phyloP scores from a whole-genome alignment of 176 grass and related monocot genomes.

The Oryza glumipatula region DNA sequence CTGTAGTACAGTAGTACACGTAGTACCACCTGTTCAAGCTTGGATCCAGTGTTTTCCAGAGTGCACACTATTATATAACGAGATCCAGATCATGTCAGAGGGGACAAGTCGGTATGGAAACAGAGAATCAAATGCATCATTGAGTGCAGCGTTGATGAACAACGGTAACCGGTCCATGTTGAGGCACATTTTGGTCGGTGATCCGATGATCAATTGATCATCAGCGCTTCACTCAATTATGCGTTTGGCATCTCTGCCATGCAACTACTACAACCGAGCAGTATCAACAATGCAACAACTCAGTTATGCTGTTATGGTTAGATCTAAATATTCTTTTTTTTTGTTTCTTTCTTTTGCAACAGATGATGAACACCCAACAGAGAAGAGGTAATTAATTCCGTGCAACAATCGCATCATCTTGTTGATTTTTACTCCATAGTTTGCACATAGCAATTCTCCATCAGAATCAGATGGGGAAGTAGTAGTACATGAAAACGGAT shows the following conservation, averaged over 20 bases:
- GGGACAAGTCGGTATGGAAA: not conserved
- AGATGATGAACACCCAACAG: not conserved
- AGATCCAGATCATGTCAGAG: not conserved
- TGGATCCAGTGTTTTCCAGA: not conserved
- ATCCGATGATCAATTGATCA: not conserved
- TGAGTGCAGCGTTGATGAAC: constrained; percentile 63
- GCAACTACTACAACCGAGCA: not conserved
- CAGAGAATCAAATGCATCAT: constrained; percentile 47
- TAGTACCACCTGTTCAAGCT: not conserved
- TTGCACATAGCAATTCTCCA: constrained; percentile 8
- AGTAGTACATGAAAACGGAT: not conserved
- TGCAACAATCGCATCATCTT: not conserved
- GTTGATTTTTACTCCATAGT: not conserved
- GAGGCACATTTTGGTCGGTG: not conserved
- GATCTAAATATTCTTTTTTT: not conserved
- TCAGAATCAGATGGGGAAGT: not conserved
- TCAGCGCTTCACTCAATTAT: constrained; percentile 55
- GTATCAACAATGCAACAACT: too few species aligned
- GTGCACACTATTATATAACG: not conserved
- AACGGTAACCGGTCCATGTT: not conserved
- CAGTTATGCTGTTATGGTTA: not conserved
- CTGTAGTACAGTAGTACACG: not conserved
- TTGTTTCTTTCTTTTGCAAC: not conserved
- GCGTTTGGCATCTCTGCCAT: constrained; percentile 35
- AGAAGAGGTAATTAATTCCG: not conserved